Conservation (phyloP, 331 rosid species). For the Arachis monticola region DNA sequence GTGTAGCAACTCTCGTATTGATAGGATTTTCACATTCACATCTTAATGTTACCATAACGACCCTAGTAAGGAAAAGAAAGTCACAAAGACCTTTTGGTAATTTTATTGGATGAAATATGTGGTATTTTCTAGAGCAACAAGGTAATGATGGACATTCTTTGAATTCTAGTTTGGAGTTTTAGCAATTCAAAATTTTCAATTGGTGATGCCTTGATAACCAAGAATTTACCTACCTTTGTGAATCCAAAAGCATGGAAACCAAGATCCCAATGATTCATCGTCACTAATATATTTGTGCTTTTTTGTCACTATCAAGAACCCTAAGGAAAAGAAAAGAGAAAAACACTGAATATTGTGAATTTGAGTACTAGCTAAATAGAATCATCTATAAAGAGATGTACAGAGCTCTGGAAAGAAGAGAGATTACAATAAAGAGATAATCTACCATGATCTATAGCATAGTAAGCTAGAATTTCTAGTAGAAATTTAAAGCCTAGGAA, state of each 20-base stretch:
- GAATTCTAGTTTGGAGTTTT: too few relatives aligned
- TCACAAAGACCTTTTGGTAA: constrained; percentile 29
- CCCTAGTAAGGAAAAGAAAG: constrained; percentile 39
- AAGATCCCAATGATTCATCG: not conserved
- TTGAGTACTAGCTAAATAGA: constrained; percentile 69
- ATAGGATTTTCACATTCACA: constrained; percentile 37
- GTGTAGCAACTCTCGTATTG: constrained; percentile 32
- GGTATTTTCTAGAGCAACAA: constrained; percentile 3
- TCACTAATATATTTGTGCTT: too few relatives aligned
- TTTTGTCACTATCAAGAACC: not conserved
- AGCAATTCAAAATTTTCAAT: constrained; percentile 11
- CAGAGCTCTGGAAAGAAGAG: constrained; percentile 49
- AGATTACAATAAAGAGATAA: constrained; percentile 60
- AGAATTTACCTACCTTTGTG: not conserved
- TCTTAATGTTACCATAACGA: constrained; percentile 45
- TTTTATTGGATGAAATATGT: constrained; percentile 41
- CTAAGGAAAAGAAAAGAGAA: constrained; percentile 25
- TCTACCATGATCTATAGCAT: constrained; percentile 36
- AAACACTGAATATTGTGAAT: constrained; percentile 61
- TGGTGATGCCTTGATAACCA: constrained; percentile 4
- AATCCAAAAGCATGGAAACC: too few relatives aligned
- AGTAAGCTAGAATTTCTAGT: constrained; percentile 61
- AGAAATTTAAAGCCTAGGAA: constrained; percentile 65
- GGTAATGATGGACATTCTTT: not conserved
- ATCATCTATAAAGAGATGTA: constrained; percentile 51